These are phyloP conservation scores for Arthrobotrys megalospora DNA, from an alignment of 2,329 filamentous ascomycete genomes.

Conservation along the genomic window DNA sequence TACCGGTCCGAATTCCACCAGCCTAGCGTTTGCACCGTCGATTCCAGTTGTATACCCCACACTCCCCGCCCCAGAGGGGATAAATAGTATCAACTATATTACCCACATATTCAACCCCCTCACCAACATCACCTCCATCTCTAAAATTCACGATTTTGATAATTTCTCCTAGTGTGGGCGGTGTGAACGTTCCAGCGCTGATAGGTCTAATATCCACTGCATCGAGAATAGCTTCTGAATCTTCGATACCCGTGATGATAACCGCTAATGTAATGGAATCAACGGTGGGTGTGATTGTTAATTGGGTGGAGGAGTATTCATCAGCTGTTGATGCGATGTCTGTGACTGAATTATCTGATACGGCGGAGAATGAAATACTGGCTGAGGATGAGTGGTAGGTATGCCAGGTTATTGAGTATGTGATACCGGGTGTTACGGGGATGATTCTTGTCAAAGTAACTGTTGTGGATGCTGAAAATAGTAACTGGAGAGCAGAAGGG, in stretches of 20 bases:
- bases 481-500: not conserved
- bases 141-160: not conserved
- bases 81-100: not conserved
- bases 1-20: not conserved
- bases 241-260: not conserved
- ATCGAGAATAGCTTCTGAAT: slow-evolving; percentile 3
- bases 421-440: not conserved
- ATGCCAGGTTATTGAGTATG: slow-evolving; percentile 18
- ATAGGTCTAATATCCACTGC: slow-evolving; percentile 13
- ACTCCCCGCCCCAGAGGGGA: not conserved
- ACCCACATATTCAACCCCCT: not conserved
- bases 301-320: not conserved
- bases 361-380: not conserved
- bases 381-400: not conserved
- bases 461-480: not conserved
- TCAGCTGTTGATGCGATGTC: not conserved
- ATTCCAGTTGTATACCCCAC: not conserved
- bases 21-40: not conserved
- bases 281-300: not conserved
- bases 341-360: not conserved
- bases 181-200: not conserved
- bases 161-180: not conserved
- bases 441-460: not conserved
- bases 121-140: not conserved
- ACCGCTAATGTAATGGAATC: not conserved